Evolutionary conservation across 2,329 filamentous ascomycete genomes (phyloP), one percentile per base, ranked within the genome.

Genomic region (Sporothrix pallida): DNA sequence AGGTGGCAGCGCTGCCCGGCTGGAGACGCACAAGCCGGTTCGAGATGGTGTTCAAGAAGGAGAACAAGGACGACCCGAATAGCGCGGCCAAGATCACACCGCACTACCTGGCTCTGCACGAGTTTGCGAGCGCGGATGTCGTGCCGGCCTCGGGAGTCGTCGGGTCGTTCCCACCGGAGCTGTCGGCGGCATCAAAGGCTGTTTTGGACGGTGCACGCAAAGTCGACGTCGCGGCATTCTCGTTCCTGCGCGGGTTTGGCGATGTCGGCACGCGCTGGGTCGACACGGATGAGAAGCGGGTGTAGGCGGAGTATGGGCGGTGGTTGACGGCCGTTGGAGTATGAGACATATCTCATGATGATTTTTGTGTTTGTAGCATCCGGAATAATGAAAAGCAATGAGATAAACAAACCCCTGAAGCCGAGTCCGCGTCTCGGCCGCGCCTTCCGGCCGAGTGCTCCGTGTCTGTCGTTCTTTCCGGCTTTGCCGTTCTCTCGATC

Each of bases 1-100:
- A 71, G 37, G 48, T 73, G 17, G 17, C 68, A 31, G 5, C 20
- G 1, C 46, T 50, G 26, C 67, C 68, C 7, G 54, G 67, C n/a
- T 73, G 68, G 72, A 58, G 68, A n/a, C 72, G 72, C 72, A 73
- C 58, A n/a, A 65, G 67, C 31, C 72, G 72, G 13, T 73, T 73
- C 23, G 72, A 71, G 60, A 56, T 71, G 26, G 72, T 71, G 2
- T 71, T 73, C 67, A 70, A 70, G 7, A 70, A 70, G 67, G 54
- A 54, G 54, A 73, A 65, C 67, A 71, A 65, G 60, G 56, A 73
- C 37, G 58, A 46, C 37, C 23, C 50, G 13, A 15, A 42, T 42
- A 46, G 26, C n/a, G 44, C 23, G 8, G 58, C 54, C 26, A 26
- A 23, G 37, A 60, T 62, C 42, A 70, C 72, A 44, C 72, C 72